Evolutionary conservation across 768 basidiomycete species (phyloP).

Genomic region (Rubroboletus satanas): DNA sequence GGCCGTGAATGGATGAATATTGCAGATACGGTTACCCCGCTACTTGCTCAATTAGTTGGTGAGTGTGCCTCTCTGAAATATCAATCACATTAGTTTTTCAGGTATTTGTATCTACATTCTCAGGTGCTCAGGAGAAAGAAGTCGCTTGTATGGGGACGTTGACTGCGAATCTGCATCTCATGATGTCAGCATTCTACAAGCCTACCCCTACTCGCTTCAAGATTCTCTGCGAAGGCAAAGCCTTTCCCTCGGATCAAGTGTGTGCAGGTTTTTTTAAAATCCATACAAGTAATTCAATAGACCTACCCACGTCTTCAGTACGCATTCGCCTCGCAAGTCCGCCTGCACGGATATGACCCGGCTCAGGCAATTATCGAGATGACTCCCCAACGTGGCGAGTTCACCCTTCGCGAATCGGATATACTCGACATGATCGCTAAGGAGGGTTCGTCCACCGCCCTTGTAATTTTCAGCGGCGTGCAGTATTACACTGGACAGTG

Average conservation of each 20-base stretch:
- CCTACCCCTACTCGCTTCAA: slow-evolving; percentile 83
- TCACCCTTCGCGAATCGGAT: slow-evolving; percentile 81
- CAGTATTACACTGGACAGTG: slow-evolving; percentile 97
- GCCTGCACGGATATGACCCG: slow-evolving; percentile 74
- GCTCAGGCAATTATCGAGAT: slow-evolving; percentile 73
- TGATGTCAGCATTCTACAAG: slow-evolving; percentile 93
- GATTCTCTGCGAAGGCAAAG: slow-evolving; percentile 90
- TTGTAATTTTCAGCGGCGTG: slow-evolving; percentile 90
- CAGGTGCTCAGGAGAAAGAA: slow-evolving; percentile 85
- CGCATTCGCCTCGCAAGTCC: slow-evolving; percentile 90
- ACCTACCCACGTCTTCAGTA: slow-evolving; percentile 52
- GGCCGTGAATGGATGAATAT: slow-evolving; percentile 79
- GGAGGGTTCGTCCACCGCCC: slow-evolving; percentile 74
- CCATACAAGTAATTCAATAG: slow-evolving; percentile 11
- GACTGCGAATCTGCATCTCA: slow-evolving; percentile 92
- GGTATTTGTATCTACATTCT: slow-evolving; percentile 21
- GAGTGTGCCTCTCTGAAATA: slow-evolving; percentile 27
- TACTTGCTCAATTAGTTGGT: slow-evolving; percentile 84
- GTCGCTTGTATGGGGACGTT: slow-evolving; percentile 94
- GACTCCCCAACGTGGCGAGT: slow-evolving; percentile 78
- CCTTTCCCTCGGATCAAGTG: slow-evolving; percentile 97
- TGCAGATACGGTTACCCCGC: slow-evolving; percentile 64
- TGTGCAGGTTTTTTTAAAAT: slow-evolving; percentile 22
- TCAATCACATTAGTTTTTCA: slow-evolving; percentile 2
- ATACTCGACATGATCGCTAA: slow-evolving; percentile 71